Evolutionary conservation across 192 early-diverging fungal species (phyloP).

Genomic region (Funneliformis mosseae): DNA sequence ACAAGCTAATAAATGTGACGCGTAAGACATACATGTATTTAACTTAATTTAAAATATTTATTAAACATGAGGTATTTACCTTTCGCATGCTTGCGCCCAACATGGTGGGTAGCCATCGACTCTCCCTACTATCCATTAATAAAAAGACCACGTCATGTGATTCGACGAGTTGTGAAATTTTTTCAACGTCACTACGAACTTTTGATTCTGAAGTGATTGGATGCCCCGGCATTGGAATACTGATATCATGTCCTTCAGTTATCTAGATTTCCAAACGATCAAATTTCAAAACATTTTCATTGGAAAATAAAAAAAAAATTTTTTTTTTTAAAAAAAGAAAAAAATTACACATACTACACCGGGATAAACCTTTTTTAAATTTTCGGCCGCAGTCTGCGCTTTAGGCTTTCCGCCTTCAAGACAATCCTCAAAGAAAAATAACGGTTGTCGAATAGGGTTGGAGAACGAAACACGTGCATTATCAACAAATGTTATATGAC

Average conservation of each 20-base stretch:
- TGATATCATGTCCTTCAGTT: conserved; percentile 66
- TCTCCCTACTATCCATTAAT: conserved; percentile 94
- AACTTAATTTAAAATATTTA: not conserved
- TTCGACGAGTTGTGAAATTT: conserved; percentile 66
- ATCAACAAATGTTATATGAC: conserved; percentile 94
- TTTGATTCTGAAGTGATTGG: conserved; percentile 50
- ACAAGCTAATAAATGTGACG: conserved; percentile 60
- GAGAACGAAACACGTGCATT: conserved; percentile 91
- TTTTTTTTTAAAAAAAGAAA: not conserved
- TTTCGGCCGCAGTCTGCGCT: conserved; percentile 82
- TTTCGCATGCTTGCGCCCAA: conserved; percentile 72
- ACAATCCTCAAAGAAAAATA: conserved; percentile 90
- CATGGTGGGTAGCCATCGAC: conserved; percentile 93
- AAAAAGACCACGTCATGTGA: conserved; percentile 87
- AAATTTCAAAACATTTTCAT: not conserved
- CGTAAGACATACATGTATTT: not conserved
- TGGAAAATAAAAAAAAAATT: not conserved
- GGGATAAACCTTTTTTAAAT: conserved; percentile 77
- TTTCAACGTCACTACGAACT: conserved; percentile 47
- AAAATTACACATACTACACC: conserved; percentile 60
- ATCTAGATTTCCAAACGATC: conserved; percentile 46
- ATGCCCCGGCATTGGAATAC: conserved; percentile 99
- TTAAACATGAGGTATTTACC: conserved; percentile 14
- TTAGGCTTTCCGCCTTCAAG: conserved; percentile 86
- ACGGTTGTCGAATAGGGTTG: conserved; percentile 93